Percentiles rank a stretch among this genome's conserved stretches.
These are phyloP conservation scores for Tulasnella sp. DNA, from an alignment of 768 basidiomycete species.

Conservation along the genomic window DNA sequence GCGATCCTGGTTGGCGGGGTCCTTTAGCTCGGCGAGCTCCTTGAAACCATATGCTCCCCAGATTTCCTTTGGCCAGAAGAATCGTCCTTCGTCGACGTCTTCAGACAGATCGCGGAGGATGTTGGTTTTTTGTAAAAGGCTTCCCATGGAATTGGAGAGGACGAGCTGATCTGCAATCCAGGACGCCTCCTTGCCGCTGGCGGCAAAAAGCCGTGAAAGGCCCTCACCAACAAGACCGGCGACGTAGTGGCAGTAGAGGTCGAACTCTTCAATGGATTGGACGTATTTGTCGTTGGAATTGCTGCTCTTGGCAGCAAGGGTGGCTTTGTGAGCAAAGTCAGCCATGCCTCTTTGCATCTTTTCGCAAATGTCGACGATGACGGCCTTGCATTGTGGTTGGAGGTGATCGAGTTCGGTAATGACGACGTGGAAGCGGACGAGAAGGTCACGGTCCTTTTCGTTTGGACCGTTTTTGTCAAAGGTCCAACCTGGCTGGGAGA, in stretches of 20 bases:
- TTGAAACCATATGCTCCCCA: conserved; percentile 76
- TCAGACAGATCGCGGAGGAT: conserved; percentile 95
- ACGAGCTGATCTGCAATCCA: conserved; percentile 78
- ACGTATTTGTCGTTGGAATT: conserved; percentile 56
- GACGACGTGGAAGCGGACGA: conserved; percentile 77
- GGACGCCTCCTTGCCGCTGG: conserved; percentile 72
- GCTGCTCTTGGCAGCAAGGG: conserved; percentile 47
- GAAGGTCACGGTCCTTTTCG: conserved; percentile 82
- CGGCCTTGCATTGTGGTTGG: conserved; percentile 62
- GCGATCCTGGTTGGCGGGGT: conserved; percentile 53
- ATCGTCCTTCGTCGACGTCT: conserved; percentile 76
- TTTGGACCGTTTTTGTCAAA: conserved; percentile 76
- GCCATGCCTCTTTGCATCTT: conserved; percentile 98
- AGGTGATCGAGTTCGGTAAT: conserved; percentile 75
- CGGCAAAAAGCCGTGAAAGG: conserved; percentile 80
- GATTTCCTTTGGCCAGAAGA: conserved; percentile 94
- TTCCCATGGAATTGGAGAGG: conserved; percentile 91
- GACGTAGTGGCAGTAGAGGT: conserved; percentile 98
- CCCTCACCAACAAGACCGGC: conserved; percentile 97
- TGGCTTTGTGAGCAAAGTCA: conserved; percentile 79
- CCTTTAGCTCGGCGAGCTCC: conserved; percentile 64
- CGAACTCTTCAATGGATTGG: conserved; percentile 77
- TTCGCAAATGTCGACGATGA: conserved; percentile 75
- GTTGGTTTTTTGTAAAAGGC: conserved; percentile 95
- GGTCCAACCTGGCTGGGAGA: conserved; percentile 78